These are phyloP conservation scores for Colletotrichum costaricense DNA, from an alignment of 2,329 filamentous ascomycete species.

Conservation along the genomic window DNA sequence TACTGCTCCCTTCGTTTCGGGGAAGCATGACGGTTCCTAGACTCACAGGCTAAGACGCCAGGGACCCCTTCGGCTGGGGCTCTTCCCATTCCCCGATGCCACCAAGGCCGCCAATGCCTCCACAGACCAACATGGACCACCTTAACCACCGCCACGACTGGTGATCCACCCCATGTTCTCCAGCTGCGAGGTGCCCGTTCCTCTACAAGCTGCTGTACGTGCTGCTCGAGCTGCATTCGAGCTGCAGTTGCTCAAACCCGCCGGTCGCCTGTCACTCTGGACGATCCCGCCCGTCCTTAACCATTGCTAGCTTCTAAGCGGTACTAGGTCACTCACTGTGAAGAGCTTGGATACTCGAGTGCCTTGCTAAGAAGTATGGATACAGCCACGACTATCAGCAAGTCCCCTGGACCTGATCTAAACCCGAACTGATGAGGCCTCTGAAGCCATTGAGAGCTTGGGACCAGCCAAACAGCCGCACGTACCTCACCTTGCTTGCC, in stretches of 20 bases:
- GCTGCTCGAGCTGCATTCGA: slow-evolving; percentile 4
- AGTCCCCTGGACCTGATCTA: slow-evolving; percentile 19
- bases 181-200: not conserved
- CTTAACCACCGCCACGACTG: slow-evolving; percentile 17
- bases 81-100: slow-evolving; percentile 29
- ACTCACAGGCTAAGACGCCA: slow-evolving; percentile 20
- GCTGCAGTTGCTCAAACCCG: slow-evolving; percentile 19
- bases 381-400: slow-evolving; percentile 10
- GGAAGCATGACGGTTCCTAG: slow-evolving; percentile 33
- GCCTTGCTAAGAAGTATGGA: not conserved
- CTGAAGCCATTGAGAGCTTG: not conserved
- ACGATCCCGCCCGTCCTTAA: slow-evolving; percentile 18
- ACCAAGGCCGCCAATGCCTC: slow-evolving; percentile 21
- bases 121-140: slow-evolving; percentile 23
- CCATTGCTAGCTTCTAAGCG: not conserved
- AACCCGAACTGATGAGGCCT: slow-evolving; percentile 12
- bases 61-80: slow-evolving; percentile 30
- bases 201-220: not conserved
- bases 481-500: slow-evolving; percentile 1
- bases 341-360: not conserved
- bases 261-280: slow-evolving; percentile 31
- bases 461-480: slow-evolving; percentile 8
- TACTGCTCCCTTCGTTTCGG: slow-evolving; percentile 32
- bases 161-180: not conserved
- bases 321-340: too few species aligned